phyloP scores from a whole-genome alignment of 2,329 filamentous ascomycete genomes.

The Beauveria brongniartii region DNA sequence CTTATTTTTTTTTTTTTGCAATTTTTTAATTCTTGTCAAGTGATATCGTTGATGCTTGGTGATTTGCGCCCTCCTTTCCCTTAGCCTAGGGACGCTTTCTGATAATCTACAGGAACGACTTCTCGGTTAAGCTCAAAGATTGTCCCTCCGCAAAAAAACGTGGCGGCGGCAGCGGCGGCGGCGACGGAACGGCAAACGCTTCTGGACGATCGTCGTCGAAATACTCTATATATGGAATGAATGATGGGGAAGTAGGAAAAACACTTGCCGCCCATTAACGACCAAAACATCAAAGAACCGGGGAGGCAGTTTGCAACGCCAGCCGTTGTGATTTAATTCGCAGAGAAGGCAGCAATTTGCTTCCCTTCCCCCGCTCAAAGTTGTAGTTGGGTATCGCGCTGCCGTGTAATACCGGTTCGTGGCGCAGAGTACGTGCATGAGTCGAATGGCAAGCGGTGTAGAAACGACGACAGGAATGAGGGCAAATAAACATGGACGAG shows the following conservation, averaged over 20 bases:
- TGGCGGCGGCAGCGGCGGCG: background rate
- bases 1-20: background rate
- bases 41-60: background rate
- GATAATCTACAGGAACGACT: slow-evolving; percentile 7
- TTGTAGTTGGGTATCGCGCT: background rate
- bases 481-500: background rate
- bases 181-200: too few species aligned
- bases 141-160: background rate
- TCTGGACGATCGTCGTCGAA: too few species aligned
- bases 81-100: background rate
- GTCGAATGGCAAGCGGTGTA: background rate
- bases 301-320: too few species aligned
- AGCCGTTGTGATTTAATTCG: too few species aligned
- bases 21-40: background rate
- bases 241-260: too few species aligned
- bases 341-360: too few species aligned
- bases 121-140: slow-evolving; percentile 6
- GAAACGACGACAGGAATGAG: background rate
- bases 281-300: too few species aligned
- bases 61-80: background rate
- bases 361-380: too few species aligned
- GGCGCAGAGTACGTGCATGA: background rate
- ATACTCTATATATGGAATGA: too few species aligned
- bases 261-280: too few species aligned
- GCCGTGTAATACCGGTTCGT: background rate